A percentile compares a stretch with the other conserved stretches of the same genome.
Evolutionary conservation across 176 grass and related monocot species (phyloP).

Genomic region (Bonia amplexicaulis): DNA sequence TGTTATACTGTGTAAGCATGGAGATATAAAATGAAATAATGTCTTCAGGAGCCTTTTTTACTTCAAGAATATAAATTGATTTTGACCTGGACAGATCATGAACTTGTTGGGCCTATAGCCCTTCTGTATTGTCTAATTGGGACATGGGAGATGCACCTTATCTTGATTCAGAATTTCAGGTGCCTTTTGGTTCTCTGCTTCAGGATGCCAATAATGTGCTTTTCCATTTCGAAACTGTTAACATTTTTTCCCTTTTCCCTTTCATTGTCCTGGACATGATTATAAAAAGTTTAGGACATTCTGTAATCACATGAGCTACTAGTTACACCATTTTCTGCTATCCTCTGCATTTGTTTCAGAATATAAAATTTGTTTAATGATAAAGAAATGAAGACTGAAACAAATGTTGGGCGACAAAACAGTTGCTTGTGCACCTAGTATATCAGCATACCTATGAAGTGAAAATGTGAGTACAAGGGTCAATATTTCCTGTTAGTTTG

Average conservation of each 20-base stretch:
- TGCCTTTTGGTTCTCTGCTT: not conserved
- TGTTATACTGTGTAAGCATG: not conserved
- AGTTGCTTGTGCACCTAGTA: not conserved
- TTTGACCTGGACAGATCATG: not conserved
- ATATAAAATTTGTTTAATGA: not conserved
- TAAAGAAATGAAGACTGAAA: not conserved
- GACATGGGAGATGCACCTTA: not conserved
- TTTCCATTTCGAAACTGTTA: not conserved
- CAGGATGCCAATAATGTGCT: not conserved
- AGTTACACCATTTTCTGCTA: not conserved
- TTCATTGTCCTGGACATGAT: not conserved
- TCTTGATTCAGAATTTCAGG: not conserved
- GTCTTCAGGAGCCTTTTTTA: not conserved
- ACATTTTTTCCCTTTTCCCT: not conserved
- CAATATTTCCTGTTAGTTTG: not conserved
- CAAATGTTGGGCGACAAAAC: not conserved
- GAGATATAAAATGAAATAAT: not conserved
- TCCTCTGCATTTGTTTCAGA: not conserved
- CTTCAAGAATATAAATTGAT: not conserved
- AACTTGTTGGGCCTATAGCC: not conserved
- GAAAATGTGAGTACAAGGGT: not conserved
- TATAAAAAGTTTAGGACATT: not conserved
- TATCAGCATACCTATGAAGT: not conserved
- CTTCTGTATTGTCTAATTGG: not conserved
- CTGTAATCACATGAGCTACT: not conserved